phyloP scores from a whole-genome alignment of 495 filamentous ascomycete species.

The Aspergillus sclerotioniger region DNA sequence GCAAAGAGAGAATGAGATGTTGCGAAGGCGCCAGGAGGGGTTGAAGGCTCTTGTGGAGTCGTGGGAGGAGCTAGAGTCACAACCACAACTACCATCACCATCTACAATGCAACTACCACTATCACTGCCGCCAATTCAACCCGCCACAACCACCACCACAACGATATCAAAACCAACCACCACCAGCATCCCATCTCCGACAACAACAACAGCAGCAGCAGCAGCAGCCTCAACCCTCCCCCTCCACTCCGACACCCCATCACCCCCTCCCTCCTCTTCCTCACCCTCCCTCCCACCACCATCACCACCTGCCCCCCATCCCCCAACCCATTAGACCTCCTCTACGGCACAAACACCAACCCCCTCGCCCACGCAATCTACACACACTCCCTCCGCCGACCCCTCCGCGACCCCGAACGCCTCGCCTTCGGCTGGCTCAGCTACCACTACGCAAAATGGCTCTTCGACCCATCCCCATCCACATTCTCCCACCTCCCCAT shows the following conservation, averaged over 20 bases:
- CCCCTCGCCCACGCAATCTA: constrained; percentile 28
- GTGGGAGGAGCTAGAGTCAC: constrained; percentile 19
- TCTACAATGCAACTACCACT: background rate
- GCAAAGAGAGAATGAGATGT: constrained; percentile 24
- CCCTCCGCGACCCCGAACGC: constrained; percentile 28
- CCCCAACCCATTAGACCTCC: constrained; percentile 24
- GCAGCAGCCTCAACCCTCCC: constrained; percentile 10
- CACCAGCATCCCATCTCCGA: background rate
- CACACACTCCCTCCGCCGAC: constrained; percentile 16
- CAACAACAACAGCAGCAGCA: background rate
- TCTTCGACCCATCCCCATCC: constrained; percentile 21
- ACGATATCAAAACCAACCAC: background rate
- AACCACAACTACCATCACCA: background rate
- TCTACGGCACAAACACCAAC: constrained; percentile 31
- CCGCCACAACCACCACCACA: background rate
- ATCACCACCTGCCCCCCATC: constrained; percentile 22
- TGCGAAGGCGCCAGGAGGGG: constrained; percentile 16
- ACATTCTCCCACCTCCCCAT: constrained; percentile 18
- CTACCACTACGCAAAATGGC: constrained; percentile 27
- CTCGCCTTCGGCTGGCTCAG: constrained; percentile 23
- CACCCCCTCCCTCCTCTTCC: constrained; percentile 15
- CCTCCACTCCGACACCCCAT: constrained; percentile 22
- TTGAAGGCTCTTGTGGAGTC: constrained; percentile 20
- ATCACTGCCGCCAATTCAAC: no score
- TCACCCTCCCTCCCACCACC: constrained; percentile 17